These are phyloP conservation scores for Exophiala viscosa DNA, from an alignment of 2,329 filamentous ascomycete species.

Conservation along the genomic window DNA sequence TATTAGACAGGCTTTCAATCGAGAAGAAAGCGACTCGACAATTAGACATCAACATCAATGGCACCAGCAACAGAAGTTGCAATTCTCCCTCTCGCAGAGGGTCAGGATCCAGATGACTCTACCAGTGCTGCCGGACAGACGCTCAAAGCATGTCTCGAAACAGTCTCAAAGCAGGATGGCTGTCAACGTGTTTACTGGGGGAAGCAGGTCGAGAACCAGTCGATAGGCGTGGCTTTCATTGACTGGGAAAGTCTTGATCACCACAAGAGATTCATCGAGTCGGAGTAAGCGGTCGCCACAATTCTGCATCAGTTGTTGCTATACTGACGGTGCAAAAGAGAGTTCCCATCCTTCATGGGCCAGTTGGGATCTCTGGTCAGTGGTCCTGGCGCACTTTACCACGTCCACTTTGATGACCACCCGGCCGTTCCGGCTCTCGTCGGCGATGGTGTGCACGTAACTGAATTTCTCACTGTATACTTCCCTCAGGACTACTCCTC, in stretches of 20 bases:
- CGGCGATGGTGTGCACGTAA: conserved; percentile 11
- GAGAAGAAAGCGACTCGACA: no score
- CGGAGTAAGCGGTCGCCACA: conserved; percentile 15
- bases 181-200: conserved; percentile 27
- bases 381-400: conserved; percentile 14
- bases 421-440: conserved; percentile 25
- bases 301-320: background rate
- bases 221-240: conserved; percentile 25
- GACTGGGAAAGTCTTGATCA: conserved; percentile 31
- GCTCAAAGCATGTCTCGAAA: conserved; percentile 21
- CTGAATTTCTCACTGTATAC: conserved; percentile 28
- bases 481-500: conserved; percentile 24
- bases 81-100: conserved; percentile 16
- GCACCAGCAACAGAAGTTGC: conserved; percentile 16
- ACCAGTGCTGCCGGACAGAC: conserved; percentile 18
- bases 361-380: background rate
- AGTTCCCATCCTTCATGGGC: conserved; percentile 12
- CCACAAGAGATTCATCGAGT: conserved; percentile 29
- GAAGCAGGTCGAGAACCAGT: conserved; percentile 28
- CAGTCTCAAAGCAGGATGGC: conserved; percentile 27
- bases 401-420: conserved; percentile 28
- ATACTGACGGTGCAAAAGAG: conserved; percentile 1
- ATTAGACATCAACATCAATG: background rate
- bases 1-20: no score
- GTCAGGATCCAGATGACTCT: conserved; percentile 22